Percentiles rank a stretch among this genome's conserved stretches.
Conservation (phyloP, 352 stramenopile species). For the Salisapilia sapeloensis region DNA sequence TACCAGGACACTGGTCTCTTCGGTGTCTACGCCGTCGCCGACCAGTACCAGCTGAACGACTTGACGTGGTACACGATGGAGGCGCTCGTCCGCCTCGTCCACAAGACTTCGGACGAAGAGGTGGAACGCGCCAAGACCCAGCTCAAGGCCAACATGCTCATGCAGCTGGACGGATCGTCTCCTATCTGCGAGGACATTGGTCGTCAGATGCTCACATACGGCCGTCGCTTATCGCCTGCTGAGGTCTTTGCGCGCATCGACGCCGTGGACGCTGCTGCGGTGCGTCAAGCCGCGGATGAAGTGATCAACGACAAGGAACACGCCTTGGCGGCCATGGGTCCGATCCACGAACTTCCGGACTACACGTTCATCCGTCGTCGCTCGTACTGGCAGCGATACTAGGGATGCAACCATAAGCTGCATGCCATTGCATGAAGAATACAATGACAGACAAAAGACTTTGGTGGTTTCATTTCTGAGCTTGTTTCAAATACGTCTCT, state of each 20-base stretch:
- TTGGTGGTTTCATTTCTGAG: too few relatives aligned
- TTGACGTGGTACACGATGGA: slow-evolving; percentile 90
- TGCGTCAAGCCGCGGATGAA: slow-evolving; percentile 76
- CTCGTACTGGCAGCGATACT: slow-evolving; percentile 96
- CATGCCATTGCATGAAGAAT: too few relatives aligned
- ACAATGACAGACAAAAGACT: too few relatives aligned
- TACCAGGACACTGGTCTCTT: slow-evolving; percentile 99
- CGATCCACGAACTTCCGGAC: slow-evolving; percentile 97
- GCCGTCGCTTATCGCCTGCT: slow-evolving; percentile 92
- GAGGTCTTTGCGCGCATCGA: slow-evolving; percentile 99
- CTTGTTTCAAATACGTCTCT: slow-evolving; percentile 43
- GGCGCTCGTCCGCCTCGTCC: slow-evolving; percentile 88
- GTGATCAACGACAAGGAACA: slow-evolving; percentile 98
- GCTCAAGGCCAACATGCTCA: slow-evolving; percentile 99
- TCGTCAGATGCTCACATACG: slow-evolving; percentile 95
- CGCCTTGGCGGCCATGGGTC: slow-evolving; percentile 93
- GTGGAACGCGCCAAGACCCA: slow-evolving; percentile 96
- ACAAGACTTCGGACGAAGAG: slow-evolving; percentile 95
- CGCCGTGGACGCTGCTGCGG: slow-evolving; percentile 90
- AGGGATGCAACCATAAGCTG: too few relatives aligned
- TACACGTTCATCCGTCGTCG: slow-evolving; percentile 99
- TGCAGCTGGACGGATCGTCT: slow-evolving; percentile 97
- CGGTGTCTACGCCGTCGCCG: slow-evolving; percentile 93
- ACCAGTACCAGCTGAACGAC: slow-evolving; percentile 93
- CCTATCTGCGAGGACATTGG: slow-evolving; percentile 99